These are phyloP conservation scores for Protomyces pachydermus DNA, from an alignment of 1,139 yeast species.

Conservation along the genomic window DNA sequence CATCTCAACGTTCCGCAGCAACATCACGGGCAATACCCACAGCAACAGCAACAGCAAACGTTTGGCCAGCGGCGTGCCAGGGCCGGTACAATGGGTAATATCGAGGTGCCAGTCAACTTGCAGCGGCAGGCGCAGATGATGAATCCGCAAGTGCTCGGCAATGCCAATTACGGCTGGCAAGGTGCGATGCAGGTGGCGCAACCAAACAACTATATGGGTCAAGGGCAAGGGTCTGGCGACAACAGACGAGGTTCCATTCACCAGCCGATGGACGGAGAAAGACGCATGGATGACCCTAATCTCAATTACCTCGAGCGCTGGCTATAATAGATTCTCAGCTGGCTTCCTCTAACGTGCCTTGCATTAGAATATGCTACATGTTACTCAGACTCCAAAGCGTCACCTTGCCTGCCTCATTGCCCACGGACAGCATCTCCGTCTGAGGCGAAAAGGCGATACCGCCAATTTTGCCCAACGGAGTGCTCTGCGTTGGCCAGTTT, in stretches of 20 bases:
- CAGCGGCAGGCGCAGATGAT: conserved; percentile 18
- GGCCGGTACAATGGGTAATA: conserved; percentile 25
- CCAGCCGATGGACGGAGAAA: conserved; percentile 8
- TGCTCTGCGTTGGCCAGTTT: conserved; percentile 97
- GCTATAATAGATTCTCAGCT: background rate
- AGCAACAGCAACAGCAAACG: conserved; percentile 9
- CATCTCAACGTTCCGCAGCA: background rate
- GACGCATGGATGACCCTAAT: conserved; percentile 6
- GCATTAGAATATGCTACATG: background rate
- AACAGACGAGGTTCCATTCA: conserved; percentile 22
- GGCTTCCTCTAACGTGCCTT: too few species aligned
- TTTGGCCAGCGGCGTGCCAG: conserved; percentile 20
- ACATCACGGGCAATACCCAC: background rate
- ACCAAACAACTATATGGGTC: conserved; percentile 21
- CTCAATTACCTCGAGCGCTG: conserved; percentile 9
- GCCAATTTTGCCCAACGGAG: conserved; percentile 92
- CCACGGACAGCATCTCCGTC: conserved; percentile 78
- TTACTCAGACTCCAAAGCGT: conserved; percentile 65
- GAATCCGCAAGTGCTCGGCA: conserved; percentile 8
- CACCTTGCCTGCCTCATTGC: conserved; percentile 85
- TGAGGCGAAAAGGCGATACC: conserved; percentile 75
- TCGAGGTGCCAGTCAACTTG: conserved; percentile 15
- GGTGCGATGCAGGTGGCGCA: conserved; percentile 1
- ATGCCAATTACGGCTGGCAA: conserved; percentile 24
- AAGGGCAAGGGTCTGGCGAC: conserved; percentile 21